Percentiles rank a stretch among this genome's conserved stretches.
Evolutionary conservation across 805 yeast genomes (phyloP).

Genomic region (Candida nemodendra): DNA sequence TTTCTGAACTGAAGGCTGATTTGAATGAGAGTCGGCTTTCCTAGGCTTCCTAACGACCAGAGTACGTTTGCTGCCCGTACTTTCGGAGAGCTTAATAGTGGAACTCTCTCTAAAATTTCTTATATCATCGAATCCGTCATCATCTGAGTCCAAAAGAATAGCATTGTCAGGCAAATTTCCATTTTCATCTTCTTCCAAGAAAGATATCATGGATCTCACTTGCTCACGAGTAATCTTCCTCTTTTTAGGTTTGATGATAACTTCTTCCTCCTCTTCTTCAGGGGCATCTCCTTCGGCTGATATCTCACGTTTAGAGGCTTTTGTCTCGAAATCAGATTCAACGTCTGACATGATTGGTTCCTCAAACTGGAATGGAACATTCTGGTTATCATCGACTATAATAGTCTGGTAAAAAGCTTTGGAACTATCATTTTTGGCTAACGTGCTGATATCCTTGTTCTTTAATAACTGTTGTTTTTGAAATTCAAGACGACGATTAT

Average conservation of each 20-base stretch:
- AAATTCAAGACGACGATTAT: conserved; percentile 40
- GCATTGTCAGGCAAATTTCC: conserved; percentile 30
- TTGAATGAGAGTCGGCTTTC: too few species aligned
- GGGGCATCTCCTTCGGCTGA: conserved; percentile 8
- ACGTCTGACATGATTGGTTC: conserved; percentile 32
- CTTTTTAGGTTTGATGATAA: conserved; percentile 26
- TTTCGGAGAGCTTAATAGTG: conserved; percentile 49
- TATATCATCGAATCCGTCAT: conserved; percentile 36
- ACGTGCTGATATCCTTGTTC: conserved; percentile 40
- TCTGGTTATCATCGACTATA: conserved; percentile 35
- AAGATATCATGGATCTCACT: conserved; percentile 27
- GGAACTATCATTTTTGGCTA: conserved; percentile 54
- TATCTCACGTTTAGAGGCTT: conserved; percentile 29
- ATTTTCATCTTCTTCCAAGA: conserved; percentile 26
- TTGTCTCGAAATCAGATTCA: conserved; percentile 23
- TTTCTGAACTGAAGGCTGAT: too few species aligned
- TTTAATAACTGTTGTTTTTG: conserved; percentile 44
- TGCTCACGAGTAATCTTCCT: conserved; percentile 33
- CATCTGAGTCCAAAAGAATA: conserved; percentile 35
- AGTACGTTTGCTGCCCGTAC: conserved; percentile 56
- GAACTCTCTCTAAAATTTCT: conserved; percentile 30
- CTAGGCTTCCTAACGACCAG: conserved; percentile 43
- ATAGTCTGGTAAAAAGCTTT: conserved; percentile 68
- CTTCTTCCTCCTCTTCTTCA: conserved; percentile 20
- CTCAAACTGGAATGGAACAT: conserved; percentile 23